Conservation (phyloP, 441 rosid genomes). For the Pelargonium citronellum region DNA sequence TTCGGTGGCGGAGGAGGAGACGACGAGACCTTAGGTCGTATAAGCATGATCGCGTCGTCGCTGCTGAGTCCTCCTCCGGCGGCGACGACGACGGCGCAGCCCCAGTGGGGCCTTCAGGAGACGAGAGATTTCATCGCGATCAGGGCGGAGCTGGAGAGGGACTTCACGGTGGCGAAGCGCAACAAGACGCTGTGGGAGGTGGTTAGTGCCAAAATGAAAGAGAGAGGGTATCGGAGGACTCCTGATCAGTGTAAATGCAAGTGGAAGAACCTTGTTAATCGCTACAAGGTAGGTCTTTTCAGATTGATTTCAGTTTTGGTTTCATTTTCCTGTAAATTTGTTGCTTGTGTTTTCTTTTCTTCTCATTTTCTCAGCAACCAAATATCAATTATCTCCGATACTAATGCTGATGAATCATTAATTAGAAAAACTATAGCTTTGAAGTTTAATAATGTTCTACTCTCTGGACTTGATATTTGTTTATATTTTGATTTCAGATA, state of each 20-base stretch:
- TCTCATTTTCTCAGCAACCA: conserved; percentile 2
- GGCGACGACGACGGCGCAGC: conserved; percentile 12
- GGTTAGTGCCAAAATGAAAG: conserved; percentile 39
- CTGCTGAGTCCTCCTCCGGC: no score
- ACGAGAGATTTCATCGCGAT: conserved; percentile 39
- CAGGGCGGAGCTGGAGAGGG: conserved; percentile 45
- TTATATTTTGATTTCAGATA: neutral
- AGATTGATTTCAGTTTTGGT: neutral
- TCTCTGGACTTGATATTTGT: neutral
- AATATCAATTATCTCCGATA: neutral
- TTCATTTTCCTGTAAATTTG: neutral
- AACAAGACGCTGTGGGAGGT: conserved; percentile 49
- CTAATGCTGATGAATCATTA: neutral
- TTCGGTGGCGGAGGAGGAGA: conserved; percentile 4
- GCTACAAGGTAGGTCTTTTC: conserved; percentile 41
- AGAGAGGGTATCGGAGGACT: conserved; percentile 41
- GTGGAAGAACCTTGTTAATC: conserved; percentile 56
- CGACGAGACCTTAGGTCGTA: neutral
- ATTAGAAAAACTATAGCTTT: neutral
- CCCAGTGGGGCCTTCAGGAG: conserved; percentile 53
- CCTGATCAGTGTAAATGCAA: conserved; percentile 60
- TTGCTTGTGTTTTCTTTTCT: neutral
- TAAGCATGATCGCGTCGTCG: neutral
- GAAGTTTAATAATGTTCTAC: neutral
- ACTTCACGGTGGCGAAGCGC: conserved; percentile 41